These are phyloP conservation scores for Ocimum tenuiflorum DNA, from an alignment of 257 asterid genomes.

Conservation along the genomic window DNA sequence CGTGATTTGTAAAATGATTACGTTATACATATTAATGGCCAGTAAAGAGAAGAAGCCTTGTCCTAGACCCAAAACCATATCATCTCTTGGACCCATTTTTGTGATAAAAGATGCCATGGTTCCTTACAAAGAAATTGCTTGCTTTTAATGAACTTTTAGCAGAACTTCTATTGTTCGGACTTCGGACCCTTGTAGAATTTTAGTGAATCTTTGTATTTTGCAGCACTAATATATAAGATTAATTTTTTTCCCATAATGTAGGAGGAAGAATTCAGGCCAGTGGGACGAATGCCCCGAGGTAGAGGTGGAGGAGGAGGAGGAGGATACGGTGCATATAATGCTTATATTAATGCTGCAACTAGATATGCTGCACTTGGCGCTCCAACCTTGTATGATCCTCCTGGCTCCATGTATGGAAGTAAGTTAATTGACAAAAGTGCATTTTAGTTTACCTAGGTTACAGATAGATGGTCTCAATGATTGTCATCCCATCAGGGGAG, in stretches of 20 bases:
- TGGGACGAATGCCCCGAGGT: constrained; percentile 48
- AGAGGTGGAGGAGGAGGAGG: constrained; percentile 29
- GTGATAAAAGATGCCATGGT: background rate
- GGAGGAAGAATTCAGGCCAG: constrained; percentile 87
- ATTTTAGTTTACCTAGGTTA: background rate
- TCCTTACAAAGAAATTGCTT: background rate
- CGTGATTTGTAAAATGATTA: background rate
- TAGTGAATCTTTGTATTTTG: background rate
- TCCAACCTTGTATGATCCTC: constrained; percentile 86
- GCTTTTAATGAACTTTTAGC: background rate
- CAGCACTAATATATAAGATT: background rate
- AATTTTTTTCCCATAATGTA: constrained; percentile 12
- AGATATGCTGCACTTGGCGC: constrained; percentile 98
- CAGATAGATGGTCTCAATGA: background rate
- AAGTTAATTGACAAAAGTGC: constrained; percentile 28
- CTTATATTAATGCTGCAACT: constrained; percentile 85
- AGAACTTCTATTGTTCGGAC: background rate
- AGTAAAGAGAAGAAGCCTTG: background rate
- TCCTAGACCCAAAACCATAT: background rate
- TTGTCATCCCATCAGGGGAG: constrained; percentile 36
- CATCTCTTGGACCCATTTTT: background rate
- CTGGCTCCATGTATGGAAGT: constrained; percentile 77
- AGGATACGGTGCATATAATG: constrained; percentile 92
- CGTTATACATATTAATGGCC: background rate
- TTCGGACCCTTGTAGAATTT: too few species aligned